phyloP scores from a whole-genome alignment of 1,284 basidiomycete species.

The Volvariella surrecta region DNA sequence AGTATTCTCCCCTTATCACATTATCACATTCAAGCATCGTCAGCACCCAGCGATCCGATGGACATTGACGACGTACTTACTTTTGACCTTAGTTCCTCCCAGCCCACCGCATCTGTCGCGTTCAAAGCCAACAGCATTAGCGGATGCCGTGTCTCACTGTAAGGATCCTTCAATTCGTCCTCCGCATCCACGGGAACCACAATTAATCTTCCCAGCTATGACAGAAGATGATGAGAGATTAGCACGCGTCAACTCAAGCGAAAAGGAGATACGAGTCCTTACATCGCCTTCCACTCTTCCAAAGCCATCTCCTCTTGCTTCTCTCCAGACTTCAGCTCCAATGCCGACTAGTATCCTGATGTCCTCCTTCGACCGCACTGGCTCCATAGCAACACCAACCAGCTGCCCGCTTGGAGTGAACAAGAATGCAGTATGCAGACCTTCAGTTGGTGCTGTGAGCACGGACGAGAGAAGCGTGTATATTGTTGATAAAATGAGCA shows the following conservation, averaged over 20 bases:
- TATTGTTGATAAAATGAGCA: constrained; percentile 55
- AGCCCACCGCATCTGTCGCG: constrained; percentile 45
- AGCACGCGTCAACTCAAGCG: neutral
- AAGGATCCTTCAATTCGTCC: constrained; percentile 11
- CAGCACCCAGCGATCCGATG: too few relatives aligned
- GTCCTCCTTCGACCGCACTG: constrained; percentile 54
- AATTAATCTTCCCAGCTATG: constrained; percentile 58
- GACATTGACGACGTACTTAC: constrained; percentile 23
- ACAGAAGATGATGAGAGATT: constrained; percentile 5
- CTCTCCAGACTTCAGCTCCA: constrained; percentile 66
- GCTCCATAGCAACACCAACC: constrained; percentile 44
- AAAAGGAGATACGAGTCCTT: constrained; percentile 13
- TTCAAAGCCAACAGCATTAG: constrained; percentile 64
- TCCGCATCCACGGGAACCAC: constrained; percentile 53
- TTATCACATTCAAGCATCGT: too few relatives aligned
- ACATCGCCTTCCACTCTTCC: constrained; percentile 75
- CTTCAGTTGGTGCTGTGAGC: constrained; percentile 32
- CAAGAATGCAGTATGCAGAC: constrained; percentile 51
- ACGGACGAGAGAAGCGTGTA: constrained; percentile 50
- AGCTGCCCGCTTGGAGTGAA: constrained; percentile 57
- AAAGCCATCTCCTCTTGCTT: constrained; percentile 49
- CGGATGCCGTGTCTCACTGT: constrained; percentile 27
- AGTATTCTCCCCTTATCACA: constrained; percentile 42
- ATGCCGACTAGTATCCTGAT: constrained; percentile 63
- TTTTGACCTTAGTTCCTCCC: constrained; percentile 56